Base-by-base conservation (phyloP, 805 yeast species). In the Cyberlindnera americana region DNA sequence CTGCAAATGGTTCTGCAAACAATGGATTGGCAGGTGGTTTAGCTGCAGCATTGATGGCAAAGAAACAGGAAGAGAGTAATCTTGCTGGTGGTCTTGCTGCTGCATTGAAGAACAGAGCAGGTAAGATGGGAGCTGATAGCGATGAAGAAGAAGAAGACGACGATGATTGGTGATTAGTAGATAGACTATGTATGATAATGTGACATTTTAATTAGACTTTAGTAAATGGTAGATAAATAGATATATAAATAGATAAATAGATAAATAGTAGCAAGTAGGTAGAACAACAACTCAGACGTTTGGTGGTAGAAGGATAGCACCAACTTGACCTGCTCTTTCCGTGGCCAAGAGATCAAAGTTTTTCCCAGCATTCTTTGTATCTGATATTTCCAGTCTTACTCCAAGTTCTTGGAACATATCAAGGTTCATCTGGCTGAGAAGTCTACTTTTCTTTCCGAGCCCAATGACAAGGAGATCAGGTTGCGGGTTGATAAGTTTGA, bases 51-150 rank as follows among this genome's bases (percentile, higher is more conserved):
- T 59, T 83, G 49, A 69, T 67, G 61, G 78, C 80, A 15, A 79
- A 78, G 62, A 72, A 78, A 49, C 73, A 72, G 41, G 83, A 75
- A 40, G 86, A 80, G 44, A 65, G 66, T 13, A 62, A 69, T 1
- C 67, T 86, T 51, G 93, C 91, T 11, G 90, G 88, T n/a, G 89
- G 91, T 6, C 67, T 89, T 43, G 96, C 96, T 1, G 87, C 85
- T 44, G 96, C 96, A 1, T 73, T 89, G 52, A 84, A 83, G 57
- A 84, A 80, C 37, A 75, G 93, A 58, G 87, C 87, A 3, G 76
- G 87, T 13, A 73, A 75, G 44, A 75, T 77, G 65, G 64, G 71
- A 24, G 55, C 40, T 7, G 83, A 77, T 28, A 78, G 81, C 46
- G 87, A 78, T 40, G 89, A 79, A 13, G 90, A 82, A 40, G 83